Conservation (phyloP, 1,139 yeast species). For the Kodamaea suecica region DNA sequence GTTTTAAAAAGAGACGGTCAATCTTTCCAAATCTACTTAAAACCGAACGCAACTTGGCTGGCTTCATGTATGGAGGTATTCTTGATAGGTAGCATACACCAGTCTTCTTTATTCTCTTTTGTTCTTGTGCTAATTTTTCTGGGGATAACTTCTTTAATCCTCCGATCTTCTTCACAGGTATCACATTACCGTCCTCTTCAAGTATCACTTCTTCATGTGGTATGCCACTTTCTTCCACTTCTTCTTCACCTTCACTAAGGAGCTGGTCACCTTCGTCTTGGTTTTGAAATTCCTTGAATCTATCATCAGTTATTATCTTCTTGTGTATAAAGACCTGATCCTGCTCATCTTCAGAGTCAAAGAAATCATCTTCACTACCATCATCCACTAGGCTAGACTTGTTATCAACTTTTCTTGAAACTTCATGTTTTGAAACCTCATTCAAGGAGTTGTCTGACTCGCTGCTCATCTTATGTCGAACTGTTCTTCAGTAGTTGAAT, state of each 20-base stretch:
- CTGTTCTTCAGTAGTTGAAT: too few relatives aligned
- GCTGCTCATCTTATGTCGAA: too few relatives aligned
- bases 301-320: slow-evolving; percentile 9
- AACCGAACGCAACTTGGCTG: slow-evolving; percentile 80
- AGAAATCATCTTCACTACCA: slow-evolving; percentile 12
- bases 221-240: slow-evolving; percentile 11
- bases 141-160: slow-evolving; percentile 44
- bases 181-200: slow-evolving; percentile 7
- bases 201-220: not conserved
- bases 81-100: slow-evolving; percentile 91
- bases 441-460: too few relatives aligned
- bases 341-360: slow-evolving; percentile 20
- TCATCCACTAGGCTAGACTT: slow-evolving; percentile 1
- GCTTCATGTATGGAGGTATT: slow-evolving; percentile 97
- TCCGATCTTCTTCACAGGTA: slow-evolving; percentile 10
- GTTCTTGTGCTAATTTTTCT: slow-evolving; percentile 53
- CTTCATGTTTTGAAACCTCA: too few relatives aligned
- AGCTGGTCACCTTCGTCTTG: slow-evolving; percentile 11
- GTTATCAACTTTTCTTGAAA: too few relatives aligned
- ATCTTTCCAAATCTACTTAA: slow-evolving; percentile 79
- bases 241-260: slow-evolving; percentile 12
- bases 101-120: slow-evolving; percentile 60
- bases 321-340: slow-evolving; percentile 14
- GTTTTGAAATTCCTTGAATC: slow-evolving; percentile 11
- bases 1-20: slow-evolving; percentile 81